phyloP scores from a whole-genome alignment of 805 yeast species.

The Zygoascus bituminiphila region DNA sequence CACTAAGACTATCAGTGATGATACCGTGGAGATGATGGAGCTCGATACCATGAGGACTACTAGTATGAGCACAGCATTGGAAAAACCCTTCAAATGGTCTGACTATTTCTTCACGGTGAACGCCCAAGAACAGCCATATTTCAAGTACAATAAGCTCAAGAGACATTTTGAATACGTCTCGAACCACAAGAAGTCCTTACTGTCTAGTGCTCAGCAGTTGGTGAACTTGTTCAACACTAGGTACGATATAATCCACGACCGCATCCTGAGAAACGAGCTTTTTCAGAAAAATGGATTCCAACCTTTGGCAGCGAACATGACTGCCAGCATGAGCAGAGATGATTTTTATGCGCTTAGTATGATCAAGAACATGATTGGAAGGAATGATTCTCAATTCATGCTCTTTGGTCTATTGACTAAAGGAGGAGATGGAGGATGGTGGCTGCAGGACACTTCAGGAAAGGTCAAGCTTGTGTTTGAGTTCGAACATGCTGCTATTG shows the following conservation, averaged over 20 bases:
- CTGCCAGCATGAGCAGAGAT: conserved; percentile 7
- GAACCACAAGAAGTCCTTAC: conserved; percentile 12
- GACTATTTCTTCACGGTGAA: conserved; percentile 63
- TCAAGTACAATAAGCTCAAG: conserved; percentile 50
- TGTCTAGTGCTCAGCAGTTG: conserved; percentile 20
- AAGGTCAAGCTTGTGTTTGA: conserved; percentile 52
- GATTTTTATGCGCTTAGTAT: conserved; percentile 42
- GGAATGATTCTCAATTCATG: conserved; percentile 68
- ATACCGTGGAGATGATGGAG: neutral
- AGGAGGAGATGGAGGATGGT: conserved; percentile 59
- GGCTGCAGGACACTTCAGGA: conserved; percentile 76
- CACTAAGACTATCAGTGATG: neutral
- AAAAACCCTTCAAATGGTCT: conserved; percentile 46
- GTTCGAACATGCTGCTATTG: conserved; percentile 38
- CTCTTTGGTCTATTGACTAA: conserved; percentile 67
- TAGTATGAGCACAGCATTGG: too few species aligned
- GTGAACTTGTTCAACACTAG: conserved; percentile 34
- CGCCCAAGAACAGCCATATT: conserved; percentile 56
- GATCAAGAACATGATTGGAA: conserved; percentile 78
- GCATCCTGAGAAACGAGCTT: conserved; percentile 65
- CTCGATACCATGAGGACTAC: neutral
- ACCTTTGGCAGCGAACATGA: conserved; percentile 13
- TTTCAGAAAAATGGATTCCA: conserved; percentile 43
- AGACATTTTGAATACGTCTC: conserved; percentile 45
- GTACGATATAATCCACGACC: conserved; percentile 56